phyloP scores from a whole-genome alignment of 1,284 basidiomycete genomes.

The Pholiota adiposa region DNA sequence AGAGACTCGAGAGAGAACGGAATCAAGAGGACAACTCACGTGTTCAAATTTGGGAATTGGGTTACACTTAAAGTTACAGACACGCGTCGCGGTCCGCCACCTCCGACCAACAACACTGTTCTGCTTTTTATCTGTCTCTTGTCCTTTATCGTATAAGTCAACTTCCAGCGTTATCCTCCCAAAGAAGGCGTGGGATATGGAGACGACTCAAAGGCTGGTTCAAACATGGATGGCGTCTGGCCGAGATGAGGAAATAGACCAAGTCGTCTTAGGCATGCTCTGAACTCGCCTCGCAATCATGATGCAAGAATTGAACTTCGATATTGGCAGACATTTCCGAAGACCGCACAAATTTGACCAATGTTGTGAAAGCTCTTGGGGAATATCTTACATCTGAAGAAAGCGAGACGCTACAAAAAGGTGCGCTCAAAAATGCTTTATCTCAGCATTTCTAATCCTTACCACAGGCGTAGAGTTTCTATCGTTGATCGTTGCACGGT shows the following conservation, averaged over 20 bases:
- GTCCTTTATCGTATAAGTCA: neutral
- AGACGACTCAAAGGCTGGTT: conserved; percentile 51
- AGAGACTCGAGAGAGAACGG: neutral
- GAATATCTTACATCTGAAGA: conserved; percentile 89
- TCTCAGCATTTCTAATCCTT: conserved; percentile 11
- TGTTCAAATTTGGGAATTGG: neutral
- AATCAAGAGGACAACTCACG: conserved; percentile 1
- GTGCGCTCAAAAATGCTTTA: conserved; percentile 37
- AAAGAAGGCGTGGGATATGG: conserved; percentile 28
- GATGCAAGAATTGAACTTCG: conserved; percentile 19
- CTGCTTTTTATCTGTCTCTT: neutral
- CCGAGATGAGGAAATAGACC: conserved; percentile 63
- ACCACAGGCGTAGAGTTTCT: conserved; percentile 75
- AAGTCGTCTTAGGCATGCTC: conserved; percentile 58
- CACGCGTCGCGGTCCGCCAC: neutral
- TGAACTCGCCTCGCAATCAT: conserved; percentile 9
- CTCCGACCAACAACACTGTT: neutral
- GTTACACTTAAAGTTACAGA: neutral
- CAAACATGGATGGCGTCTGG: conserved; percentile 75
- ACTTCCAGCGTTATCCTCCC: neutral
- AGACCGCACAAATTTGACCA: conserved; percentile 67
- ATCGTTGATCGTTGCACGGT: conserved; percentile 64
- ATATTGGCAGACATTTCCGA: conserved; percentile 62
- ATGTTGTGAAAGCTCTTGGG: conserved; percentile 87
- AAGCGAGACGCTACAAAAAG: conserved; percentile 79